Percentiles rank a stretch among this genome's conserved stretches.
Evolutionary conservation across 2,329 filamentous ascomycete species (phyloP).

Genomic region (Dothideomycetes sp.): DNA sequence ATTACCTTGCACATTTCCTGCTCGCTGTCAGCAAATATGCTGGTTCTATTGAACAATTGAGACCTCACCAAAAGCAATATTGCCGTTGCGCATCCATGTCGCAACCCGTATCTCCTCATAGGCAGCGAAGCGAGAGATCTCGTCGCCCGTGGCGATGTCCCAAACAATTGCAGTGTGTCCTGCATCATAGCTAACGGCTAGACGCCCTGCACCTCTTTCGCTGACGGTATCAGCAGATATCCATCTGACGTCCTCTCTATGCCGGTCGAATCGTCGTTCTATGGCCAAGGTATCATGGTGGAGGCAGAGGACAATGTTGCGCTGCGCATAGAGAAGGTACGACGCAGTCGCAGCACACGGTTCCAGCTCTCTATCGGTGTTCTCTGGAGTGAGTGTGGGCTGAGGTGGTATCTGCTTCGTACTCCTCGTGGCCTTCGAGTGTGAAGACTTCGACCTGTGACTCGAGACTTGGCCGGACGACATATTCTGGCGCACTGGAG

Average conservation of each 20-base stretch:
- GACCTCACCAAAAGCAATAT: slow-evolving; percentile 81
- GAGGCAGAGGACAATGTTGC: slow-evolving; percentile 70
- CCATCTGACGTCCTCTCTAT: slow-evolving; percentile 72
- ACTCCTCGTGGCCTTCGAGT: slow-evolving; percentile 18
- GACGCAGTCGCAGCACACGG: slow-evolving; percentile 85
- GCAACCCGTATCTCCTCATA: slow-evolving; percentile 80
- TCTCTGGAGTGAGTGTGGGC: slow-evolving; percentile 33
- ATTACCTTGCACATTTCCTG: slow-evolving; percentile 85
- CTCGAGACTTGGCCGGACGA: slow-evolving; percentile 29
- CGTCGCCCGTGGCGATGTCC: slow-evolving; percentile 86
- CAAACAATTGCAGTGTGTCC: slow-evolving; percentile 90
- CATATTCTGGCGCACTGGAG: slow-evolving; percentile 25
- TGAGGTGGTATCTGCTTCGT: slow-evolving; percentile 26
- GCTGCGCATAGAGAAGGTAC: slow-evolving; percentile 80
- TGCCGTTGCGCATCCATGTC: slow-evolving; percentile 93
- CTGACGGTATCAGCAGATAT: slow-evolving; percentile 87
- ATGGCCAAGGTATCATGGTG: slow-evolving; percentile 89
- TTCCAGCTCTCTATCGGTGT: slow-evolving; percentile 52
- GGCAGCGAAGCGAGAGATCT: slow-evolving; percentile 83
- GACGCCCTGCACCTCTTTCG: slow-evolving; percentile 69
- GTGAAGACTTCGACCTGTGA: slow-evolving; percentile 29
- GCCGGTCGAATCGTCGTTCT: slow-evolving; percentile 73
- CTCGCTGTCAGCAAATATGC: slow-evolving; percentile 3
- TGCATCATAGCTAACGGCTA: slow-evolving; percentile 87
- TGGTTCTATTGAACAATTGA: slow-evolving; percentile 3